Conservation (phyloP, 2,329 filamentous ascomycete genomes). For the Hypoxylon rubiginosum region DNA sequence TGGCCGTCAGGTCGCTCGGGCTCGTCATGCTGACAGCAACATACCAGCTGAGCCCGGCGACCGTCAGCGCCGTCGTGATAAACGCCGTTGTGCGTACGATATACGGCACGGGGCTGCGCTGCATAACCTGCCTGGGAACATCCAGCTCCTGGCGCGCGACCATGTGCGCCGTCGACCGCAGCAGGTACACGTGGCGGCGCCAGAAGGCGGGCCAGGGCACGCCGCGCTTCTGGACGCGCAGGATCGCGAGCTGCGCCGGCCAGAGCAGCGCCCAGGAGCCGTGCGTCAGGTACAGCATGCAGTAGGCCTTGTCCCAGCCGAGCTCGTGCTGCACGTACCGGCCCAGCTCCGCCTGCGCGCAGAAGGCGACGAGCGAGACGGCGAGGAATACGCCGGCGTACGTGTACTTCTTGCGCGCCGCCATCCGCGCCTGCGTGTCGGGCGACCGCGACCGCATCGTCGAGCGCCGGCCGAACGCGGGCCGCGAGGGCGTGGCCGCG, state of each 20-base stretch:
- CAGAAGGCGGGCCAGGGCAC: slow-evolving; percentile 89
- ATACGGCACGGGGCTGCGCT: slow-evolving; percentile 70
- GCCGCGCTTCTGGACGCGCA: slow-evolving; percentile 83
- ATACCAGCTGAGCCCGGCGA: slow-evolving; percentile 96
- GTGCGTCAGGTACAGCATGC: slow-evolving; percentile 98
- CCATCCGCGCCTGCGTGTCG: slow-evolving; percentile 71
- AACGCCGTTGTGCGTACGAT: slow-evolving; percentile 83
- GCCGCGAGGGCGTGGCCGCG: slow-evolving; percentile 54
- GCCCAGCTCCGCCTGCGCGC: slow-evolving; percentile 94
- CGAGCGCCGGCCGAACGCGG: slow-evolving; percentile 67
- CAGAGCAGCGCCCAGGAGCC: slow-evolving; percentile 93
- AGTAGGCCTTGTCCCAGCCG: slow-evolving; percentile 98
- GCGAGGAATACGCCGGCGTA: slow-evolving; percentile 87
- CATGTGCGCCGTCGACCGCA: slow-evolving; percentile 78
- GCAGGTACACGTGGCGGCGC: slow-evolving; percentile 69
- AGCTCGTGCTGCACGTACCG: slow-evolving; percentile 94
- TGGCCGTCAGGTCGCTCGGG: slow-evolving; percentile 92
- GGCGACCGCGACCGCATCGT: slow-evolving; percentile 82
- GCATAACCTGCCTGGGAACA: slow-evolving; percentile 62
- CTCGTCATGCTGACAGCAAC: slow-evolving; percentile 94
- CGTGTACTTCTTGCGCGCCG: slow-evolving; percentile 85
- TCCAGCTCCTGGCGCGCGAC: slow-evolving; percentile 83
- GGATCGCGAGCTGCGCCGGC: slow-evolving; percentile 83
- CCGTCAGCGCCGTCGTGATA: slow-evolving; percentile 86
- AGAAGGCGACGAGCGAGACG: slow-evolving; percentile 87